Base-by-base conservation (phyloP, 2,329 filamentous ascomycete genomes). In the Monosporascus sp. region DNA sequence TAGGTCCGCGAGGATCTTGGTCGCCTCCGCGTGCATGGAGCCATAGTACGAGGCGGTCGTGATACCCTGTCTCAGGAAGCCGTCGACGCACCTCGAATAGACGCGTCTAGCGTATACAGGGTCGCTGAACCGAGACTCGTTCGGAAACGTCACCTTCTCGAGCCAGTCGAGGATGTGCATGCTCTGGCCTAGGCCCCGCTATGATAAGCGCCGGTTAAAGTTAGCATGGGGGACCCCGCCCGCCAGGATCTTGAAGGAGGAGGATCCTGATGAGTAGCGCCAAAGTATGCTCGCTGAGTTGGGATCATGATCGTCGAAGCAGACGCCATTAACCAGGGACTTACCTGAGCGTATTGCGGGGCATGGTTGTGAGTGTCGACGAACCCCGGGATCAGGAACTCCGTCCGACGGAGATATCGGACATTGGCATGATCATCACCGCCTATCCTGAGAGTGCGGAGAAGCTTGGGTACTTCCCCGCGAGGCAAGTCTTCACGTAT, bases 361-460 rank as follows among this genome's bases (percentile, higher is more conserved):
- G 85, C 84, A 61, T 88, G 85, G 55, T 85, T 85, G 66, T 88
- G 85, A 1, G 83, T 86, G 69, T 88, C 84, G 50, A 88, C 71
- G 60, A 84, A 79, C 44, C 81, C 81, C 0, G 82, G 82, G 52
- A 83, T 76, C 47, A 84, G 66, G 59, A 85, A 82, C 46, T 80
- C 68, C 39, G 73, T 73, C 7, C 63, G 68, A 2, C 59, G 47
- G 3, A 81, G 69, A 25, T 57, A 60, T 36, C 62, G 63, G 27
- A 70, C 42, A 22, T 54, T 46, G 24, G 58, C 62, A 9, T 58
- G 51, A 3, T 42, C 22, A 9, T 52, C 24, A 14, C 57, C 51
- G 31, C 11, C 31, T 34, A 63, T n/a, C 9, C 56, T 52, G 18
- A 49, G 31, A 7, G 57, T 34, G 6, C 52, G 45, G 6, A 64